Conservation (phyloP, 306 rosid genomes). For the Quercus suber region DNA sequence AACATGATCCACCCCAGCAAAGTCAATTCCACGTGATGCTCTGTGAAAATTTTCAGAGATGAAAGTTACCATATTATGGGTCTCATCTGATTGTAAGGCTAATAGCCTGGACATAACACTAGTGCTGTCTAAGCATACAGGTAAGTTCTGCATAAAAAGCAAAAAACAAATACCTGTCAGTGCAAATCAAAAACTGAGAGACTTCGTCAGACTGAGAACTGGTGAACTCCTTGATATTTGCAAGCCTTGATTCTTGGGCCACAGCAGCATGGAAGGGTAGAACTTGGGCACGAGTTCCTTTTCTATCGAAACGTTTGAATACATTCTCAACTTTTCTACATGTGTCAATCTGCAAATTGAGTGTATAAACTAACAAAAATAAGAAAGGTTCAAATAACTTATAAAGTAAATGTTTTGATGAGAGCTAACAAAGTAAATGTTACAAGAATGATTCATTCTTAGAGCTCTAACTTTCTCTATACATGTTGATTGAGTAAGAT, state of each 20-base stretch:
- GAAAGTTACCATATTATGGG: neutral
- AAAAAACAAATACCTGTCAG: slow-evolving; percentile 57
- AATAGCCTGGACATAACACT: neutral
- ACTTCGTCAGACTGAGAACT: slow-evolving; percentile 42
- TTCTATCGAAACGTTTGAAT: slow-evolving; percentile 71
- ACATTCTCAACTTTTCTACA: slow-evolving; percentile 92
- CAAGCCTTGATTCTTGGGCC: slow-evolving; percentile 77
- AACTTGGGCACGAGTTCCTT: slow-evolving; percentile 57
- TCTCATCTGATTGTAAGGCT: neutral
- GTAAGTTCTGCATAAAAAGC: neutral
- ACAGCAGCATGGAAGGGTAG: slow-evolving; percentile 93
- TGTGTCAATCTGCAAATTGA: slow-evolving; percentile 74
- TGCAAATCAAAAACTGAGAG: slow-evolving; percentile 82
- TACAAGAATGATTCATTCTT: neutral
- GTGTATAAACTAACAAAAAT: neutral
- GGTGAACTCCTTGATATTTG: slow-evolving; percentile 68
- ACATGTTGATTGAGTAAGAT: neutral
- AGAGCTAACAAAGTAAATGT: neutral
- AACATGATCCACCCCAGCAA: slow-evolving; percentile 73
- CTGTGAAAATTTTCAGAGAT: slow-evolving; percentile 40
- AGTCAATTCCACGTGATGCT: slow-evolving; percentile 94
- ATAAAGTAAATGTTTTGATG: neutral
- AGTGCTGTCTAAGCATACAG: neutral
- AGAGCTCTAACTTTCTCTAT: neutral
- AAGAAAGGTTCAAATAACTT: neutral